A percentile compares a stretch with the other conserved stretches of the same genome.
Conservation (phyloP, 2,329 filamentous ascomycete species). For the Cytospora piceicola region DNA sequence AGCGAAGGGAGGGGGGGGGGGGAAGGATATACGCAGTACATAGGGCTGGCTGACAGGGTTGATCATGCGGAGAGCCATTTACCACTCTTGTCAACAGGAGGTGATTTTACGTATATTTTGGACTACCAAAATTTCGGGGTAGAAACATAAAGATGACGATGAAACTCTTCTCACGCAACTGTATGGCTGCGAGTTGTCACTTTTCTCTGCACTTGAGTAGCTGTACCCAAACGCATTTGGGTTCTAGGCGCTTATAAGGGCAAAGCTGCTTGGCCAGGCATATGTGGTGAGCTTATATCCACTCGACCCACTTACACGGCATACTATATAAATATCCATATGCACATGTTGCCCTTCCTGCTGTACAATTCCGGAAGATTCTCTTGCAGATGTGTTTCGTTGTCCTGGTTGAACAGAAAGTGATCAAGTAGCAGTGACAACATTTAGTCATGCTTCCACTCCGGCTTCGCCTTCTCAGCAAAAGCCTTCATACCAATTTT, state of each 20-base stretch:
- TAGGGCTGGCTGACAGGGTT: conserved; percentile 31
- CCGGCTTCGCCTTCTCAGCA: conserved; percentile 88
- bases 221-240: not conserved
- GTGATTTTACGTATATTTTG: not conserved
- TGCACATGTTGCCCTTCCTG: conserved; percentile 5
- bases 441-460: conserved; percentile 79
- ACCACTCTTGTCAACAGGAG: not conserved
- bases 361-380: not conserved
- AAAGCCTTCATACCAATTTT: conserved; percentile 98
- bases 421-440: not conserved
- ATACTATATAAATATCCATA: conserved; percentile 18
- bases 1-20: not conserved
- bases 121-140: not conserved
- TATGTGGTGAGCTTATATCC: conserved; percentile 24
- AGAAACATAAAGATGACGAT: not conserved
- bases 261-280: conserved; percentile 26
- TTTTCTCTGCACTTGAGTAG: not conserved
- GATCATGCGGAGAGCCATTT: not conserved
- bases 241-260: conserved; percentile 26
- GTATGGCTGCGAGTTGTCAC: conserved; percentile 6
- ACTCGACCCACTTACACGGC: conserved; percentile 25
- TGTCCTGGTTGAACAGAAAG: not conserved
- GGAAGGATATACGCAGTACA: not conserved
- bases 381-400: not conserved
- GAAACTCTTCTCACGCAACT: not conserved